Conservation (phyloP, 495 filamentous ascomycete species). For the Trichodelitschia bisporula region DNA sequence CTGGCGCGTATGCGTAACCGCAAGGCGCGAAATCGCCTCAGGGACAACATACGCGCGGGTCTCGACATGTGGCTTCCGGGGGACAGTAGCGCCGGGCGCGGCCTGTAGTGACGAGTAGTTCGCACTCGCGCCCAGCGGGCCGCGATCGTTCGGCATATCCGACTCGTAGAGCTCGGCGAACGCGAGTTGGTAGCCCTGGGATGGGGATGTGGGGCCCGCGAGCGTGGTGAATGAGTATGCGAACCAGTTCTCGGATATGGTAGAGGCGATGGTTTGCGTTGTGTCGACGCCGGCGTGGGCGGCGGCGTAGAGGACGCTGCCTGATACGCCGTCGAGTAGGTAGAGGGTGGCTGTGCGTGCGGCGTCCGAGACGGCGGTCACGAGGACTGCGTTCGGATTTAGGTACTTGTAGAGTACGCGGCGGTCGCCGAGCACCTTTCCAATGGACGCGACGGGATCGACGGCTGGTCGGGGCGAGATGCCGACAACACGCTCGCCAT, state of each 20-base stretch:
- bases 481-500: conserved; percentile 38
- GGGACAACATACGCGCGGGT: conserved; percentile 60
- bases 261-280: conserved; percentile 45
- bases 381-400: conserved; percentile 61
- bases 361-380: conserved; percentile 40
- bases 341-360: conserved; percentile 40
- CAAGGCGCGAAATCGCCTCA: conserved; percentile 48
- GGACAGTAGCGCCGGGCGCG: conserved; percentile 18
- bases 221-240: conserved; percentile 50
- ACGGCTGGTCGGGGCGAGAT: conserved; percentile 43
- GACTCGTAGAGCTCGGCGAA: conserved; percentile 84
- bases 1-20: conserved; percentile 73
- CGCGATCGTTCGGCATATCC: conserved; percentile 57
- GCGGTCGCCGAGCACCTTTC: conserved; percentile 72
- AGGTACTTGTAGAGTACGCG: conserved; percentile 94
- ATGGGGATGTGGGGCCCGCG: conserved; percentile 19
- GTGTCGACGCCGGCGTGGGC: conserved; percentile 53
- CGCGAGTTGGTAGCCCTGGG: conserved; percentile 71
- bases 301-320: conserved; percentile 44
- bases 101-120: conserved; percentile 54
- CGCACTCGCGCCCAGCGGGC: conserved; percentile 35
- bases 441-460: conserved; percentile 85
- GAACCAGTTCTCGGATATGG: conserved; percentile 87
- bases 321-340: conserved; percentile 69
- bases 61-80: conserved; percentile 39